Evolutionary conservation across 768 basidiomycete genomes (phyloP).

Genomic region (Amanita thiersii): DNA sequence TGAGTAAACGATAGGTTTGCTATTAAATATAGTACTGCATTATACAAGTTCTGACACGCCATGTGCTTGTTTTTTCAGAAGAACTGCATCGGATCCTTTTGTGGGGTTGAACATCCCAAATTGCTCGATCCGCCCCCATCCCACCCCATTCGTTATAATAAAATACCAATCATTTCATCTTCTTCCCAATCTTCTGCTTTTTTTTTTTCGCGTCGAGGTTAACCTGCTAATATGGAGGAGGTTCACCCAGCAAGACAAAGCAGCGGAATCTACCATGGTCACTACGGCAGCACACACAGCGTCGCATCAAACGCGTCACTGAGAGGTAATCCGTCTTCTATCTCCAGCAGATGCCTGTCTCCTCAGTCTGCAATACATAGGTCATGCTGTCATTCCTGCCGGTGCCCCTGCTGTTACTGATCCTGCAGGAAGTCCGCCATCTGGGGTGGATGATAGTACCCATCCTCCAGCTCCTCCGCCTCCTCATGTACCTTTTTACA

Average conservation of each 20-base stretch:
- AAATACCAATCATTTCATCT: too few species aligned
- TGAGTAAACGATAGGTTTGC: too few species aligned
- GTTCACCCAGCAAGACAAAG: slow-evolving; percentile 10
- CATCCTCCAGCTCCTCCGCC: slow-evolving; percentile 14
- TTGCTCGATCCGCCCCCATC: too few species aligned
- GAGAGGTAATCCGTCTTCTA: slow-evolving; percentile 11
- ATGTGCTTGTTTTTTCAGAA: too few species aligned
- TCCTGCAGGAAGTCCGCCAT: slow-evolving; percentile 3
- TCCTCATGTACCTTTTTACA: slow-evolving; percentile 41
- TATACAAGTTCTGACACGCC: too few species aligned
- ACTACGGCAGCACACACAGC: slow-evolving; percentile 12
- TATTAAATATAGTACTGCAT: too few species aligned
- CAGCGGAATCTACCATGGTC: slow-evolving; percentile 12
- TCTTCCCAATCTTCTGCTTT: background rate
- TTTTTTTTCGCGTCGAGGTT: background rate
- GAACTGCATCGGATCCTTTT: too few species aligned
- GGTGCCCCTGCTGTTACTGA: slow-evolving; percentile 12
- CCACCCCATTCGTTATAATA: too few species aligned
- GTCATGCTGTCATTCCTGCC: slow-evolving; percentile 24
- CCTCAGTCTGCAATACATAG: slow-evolving; percentile 16
- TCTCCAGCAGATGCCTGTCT: slow-evolving; percentile 1
- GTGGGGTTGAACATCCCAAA: too few species aligned
- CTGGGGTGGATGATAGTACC: slow-evolving; percentile 10
- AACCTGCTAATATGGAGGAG: slow-evolving; percentile 14
- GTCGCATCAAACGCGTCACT: slow-evolving; percentile 15